Evolutionary conservation across 805 yeast genomes (phyloP), one percentile per base, ranked within the genome.

Genomic region (Kluyveromyces aestuarii): DNA sequence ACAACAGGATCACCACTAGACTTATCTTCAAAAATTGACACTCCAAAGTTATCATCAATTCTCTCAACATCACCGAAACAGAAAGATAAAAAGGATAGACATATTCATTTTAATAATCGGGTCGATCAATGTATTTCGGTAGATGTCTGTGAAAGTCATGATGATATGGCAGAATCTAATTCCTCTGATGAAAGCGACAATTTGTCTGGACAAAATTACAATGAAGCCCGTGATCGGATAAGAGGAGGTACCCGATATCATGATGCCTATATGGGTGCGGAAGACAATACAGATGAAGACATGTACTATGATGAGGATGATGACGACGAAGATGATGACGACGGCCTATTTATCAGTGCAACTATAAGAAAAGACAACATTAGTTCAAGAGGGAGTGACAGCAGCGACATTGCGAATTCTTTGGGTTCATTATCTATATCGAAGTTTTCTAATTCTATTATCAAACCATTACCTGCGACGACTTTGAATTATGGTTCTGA

Each of bases 101-200:
- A 79, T 57, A 90, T 93, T 52, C 98, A 90, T 67, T 93, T 93
- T 69, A 93, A 84, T 64, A 95, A 88, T 62, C 80, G 89, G 47
- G 99, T 93, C 33, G 90, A 88, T 64, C 99, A 93, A 66, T 93
- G 99, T 66, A 81, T 87, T 52, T 90, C 96, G 0, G 63, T 90
- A 76, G 44, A 59, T 36, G 57, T 53, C 49, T 53, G 69, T 40
- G 72, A 71, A n/a, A 70, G 69, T 40, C 61, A 60, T 41, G 59
- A 62, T 46, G 61, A 59, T 2, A 58, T 53, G 6, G 58, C 56
- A 13, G 57, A 55, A n/a, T 42, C 49, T 18, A 50, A 52, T 17
- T 39, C 44, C 6, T 40, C 33, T 16, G 17, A 35, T n/a, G 49
- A 42, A 30, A 30, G 35, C 25, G 25, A 21, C 25, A 21, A 21